Evolutionary conservation across 2,329 filamentous ascomycete genomes (phyloP).

Genomic region (Sarocladium oryzae): DNA sequence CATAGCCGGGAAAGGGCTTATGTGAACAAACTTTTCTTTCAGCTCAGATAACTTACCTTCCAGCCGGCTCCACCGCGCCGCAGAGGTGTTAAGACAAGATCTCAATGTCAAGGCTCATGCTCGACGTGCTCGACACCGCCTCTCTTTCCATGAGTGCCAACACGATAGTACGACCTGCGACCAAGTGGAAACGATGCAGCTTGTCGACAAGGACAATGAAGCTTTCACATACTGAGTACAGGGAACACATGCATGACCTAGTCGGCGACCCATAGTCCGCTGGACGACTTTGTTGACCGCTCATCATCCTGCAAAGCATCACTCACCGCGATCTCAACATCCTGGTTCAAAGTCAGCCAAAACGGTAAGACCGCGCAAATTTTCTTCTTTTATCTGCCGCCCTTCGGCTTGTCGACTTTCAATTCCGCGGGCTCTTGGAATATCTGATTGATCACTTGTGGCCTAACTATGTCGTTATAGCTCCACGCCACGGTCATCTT

Average conservation of each 20-base stretch:
- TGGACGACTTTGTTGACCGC: slow-evolving; percentile 4
- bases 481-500: neutral
- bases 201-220: neutral
- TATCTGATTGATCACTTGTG: neutral
- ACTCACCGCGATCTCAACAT: neutral
- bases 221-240: neutral
- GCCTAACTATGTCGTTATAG: neutral
- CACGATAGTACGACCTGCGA: neutral
- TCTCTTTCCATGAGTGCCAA: neutral
- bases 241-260: no score
- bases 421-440: no score
- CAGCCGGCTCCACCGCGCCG: neutral
- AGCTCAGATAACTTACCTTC: neutral
- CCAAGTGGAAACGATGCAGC: slow-evolving; percentile 3
- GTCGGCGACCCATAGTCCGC: neutral
- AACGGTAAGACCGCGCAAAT: neutral
- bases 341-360: neutral
- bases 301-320: slow-evolving; percentile 4
- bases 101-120: neutral
- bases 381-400: neutral
- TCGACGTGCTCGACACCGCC: neutral
- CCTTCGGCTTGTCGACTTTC: neutral
- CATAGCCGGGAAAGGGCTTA: no score
- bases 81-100: neutral
- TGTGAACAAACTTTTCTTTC: no score